Percentiles rank a stretch among this genome's conserved stretches.
Evolutionary conservation across 2,329 filamentous ascomycete species (phyloP).

Genomic region (Cercospora beticola): DNA sequence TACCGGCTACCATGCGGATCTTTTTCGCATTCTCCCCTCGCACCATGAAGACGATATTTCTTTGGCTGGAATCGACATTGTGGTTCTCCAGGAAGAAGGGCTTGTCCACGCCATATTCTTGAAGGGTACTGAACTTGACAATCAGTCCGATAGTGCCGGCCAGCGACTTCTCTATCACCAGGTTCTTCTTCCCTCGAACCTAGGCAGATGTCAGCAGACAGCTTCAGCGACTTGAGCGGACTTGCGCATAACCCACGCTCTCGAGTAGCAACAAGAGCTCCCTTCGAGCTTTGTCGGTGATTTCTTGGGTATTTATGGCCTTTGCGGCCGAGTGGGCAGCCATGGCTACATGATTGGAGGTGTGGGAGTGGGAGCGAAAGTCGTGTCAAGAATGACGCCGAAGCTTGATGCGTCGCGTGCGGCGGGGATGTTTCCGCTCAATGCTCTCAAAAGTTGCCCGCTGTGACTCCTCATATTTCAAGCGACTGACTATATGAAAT

Average conservation of each 20-base stretch:
- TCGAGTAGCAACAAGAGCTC: constrained; percentile 89
- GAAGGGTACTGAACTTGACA: constrained; percentile 90
- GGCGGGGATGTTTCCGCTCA: constrained; percentile 4
- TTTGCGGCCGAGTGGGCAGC: constrained; percentile 56
- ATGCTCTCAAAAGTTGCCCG: constrained; percentile 2
- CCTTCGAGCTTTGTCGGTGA: constrained; percentile 79
- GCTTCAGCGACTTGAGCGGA: constrained; percentile 26
- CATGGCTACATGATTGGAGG: constrained; percentile 35
- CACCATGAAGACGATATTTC: constrained; percentile 91
- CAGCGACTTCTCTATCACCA: constrained; percentile 87
- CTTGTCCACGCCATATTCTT: constrained; percentile 97
- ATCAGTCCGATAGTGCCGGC: constrained; percentile 87
- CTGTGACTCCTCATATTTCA: not conserved
- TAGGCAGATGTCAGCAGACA: constrained; percentile 42
- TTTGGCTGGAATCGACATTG: constrained; percentile 90
- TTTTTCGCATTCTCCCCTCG: constrained; percentile 85
- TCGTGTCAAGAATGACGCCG: not conserved
- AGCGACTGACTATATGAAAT: constrained; percentile 22
- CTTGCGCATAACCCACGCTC: constrained; percentile 69
- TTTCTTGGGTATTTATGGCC: constrained; percentile 69
- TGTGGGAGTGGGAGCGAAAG: not conserved
- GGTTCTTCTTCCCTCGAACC: constrained; percentile 98
- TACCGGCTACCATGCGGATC: constrained; percentile 85
- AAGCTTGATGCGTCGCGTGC: constrained; percentile 4
- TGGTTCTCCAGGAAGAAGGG: constrained; percentile 95